Evolutionary conservation across 495 filamentous ascomycete species (phyloP).

Genomic region (Penicillium cinerascens): DNA sequence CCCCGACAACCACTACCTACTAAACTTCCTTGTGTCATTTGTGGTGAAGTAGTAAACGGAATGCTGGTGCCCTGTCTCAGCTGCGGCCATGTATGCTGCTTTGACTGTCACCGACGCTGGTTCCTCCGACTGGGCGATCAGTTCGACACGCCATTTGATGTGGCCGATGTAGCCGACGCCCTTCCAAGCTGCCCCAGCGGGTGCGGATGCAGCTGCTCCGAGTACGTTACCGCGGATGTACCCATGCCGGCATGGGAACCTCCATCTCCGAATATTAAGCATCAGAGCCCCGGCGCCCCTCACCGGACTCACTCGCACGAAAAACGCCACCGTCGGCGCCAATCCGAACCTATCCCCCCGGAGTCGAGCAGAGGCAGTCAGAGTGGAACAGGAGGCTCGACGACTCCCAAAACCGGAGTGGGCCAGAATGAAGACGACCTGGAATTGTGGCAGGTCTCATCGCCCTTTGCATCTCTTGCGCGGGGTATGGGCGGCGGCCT

Average conservation of each 20-base stretch:
- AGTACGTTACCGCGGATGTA: slow-evolving; percentile 34
- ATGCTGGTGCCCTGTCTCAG: slow-evolving; percentile 50
- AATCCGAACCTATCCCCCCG: slow-evolving; percentile 17
- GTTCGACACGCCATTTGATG: slow-evolving; percentile 9
- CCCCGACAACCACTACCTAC: slow-evolving; percentile 37
- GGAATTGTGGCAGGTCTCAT: slow-evolving; percentile 38
- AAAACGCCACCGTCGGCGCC: slow-evolving; percentile 21
- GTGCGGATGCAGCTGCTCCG: slow-evolving; percentile 50
- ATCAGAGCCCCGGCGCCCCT: background rate
- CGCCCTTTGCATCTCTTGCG: slow-evolving; percentile 46
- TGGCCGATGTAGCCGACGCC: slow-evolving; percentile 8
- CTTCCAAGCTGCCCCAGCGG: slow-evolving; percentile 42
- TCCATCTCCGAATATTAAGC: slow-evolving; percentile 9
- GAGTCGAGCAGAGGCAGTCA: slow-evolving; percentile 5
- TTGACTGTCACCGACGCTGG: slow-evolving; percentile 43
- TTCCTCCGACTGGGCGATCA: slow-evolving; percentile 24
- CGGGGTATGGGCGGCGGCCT: slow-evolving; percentile 43
- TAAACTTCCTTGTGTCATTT: slow-evolving; percentile 45
- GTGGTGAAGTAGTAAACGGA: slow-evolving; percentile 43
- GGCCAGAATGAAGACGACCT: slow-evolving; percentile 34
- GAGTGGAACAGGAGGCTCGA: background rate
- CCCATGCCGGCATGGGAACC: slow-evolving; percentile 23
- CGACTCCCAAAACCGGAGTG: slow-evolving; percentile 8
- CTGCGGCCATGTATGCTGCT: slow-evolving; percentile 52
- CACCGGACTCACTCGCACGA: slow-evolving; percentile 11